Evolutionary conservation across 768 basidiomycete genomes (phyloP).

Genomic region (Baorangia bicolor): DNA sequence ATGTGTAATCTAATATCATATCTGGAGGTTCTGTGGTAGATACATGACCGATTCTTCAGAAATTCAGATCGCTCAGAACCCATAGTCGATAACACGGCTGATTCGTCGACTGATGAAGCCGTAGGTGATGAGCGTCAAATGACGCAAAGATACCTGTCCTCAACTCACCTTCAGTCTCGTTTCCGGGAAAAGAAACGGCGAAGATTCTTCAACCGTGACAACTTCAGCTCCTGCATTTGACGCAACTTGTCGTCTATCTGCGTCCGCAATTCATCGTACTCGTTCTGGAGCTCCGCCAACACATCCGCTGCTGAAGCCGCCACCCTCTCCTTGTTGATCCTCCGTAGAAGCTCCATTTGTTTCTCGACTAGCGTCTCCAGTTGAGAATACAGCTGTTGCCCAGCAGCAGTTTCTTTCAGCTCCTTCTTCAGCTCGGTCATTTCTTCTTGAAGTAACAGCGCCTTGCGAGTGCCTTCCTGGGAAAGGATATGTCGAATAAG

Average conservation of each 20-base stretch:
- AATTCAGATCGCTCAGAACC: too few relatives aligned
- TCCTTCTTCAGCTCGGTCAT: too few relatives aligned
- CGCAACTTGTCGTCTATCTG: conserved; percentile 6
- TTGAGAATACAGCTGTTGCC: too few relatives aligned
- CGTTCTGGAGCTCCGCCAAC: conserved; percentile 3
- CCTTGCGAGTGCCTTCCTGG: too few relatives aligned
- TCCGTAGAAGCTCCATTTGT: neutral
- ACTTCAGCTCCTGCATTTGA: conserved; percentile 12
- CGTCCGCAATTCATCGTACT: neutral
- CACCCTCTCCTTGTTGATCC: too few relatives aligned
- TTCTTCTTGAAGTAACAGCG: too few relatives aligned
- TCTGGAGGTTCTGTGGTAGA: neutral
- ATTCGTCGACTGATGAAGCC: neutral
- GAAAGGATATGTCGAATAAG: too few relatives aligned
- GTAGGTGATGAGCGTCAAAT: neutral
- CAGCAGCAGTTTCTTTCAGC: too few relatives aligned
- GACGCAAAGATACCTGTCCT: neutral
- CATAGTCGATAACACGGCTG: too few relatives aligned
- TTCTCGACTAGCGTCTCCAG: conserved; percentile 12
- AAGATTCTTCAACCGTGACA: neutral
- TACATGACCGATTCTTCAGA: neutral
- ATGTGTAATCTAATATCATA: neutral
- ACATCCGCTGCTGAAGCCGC: neutral
- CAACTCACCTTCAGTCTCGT: neutral
- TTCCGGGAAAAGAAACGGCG: neutral